Percentiles rank a stretch among this genome's conserved stretches.
These are phyloP conservation scores for Pleodorina starrii DNA, from an alignment of 139 green algal genomes.

Conservation along the genomic window DNA sequence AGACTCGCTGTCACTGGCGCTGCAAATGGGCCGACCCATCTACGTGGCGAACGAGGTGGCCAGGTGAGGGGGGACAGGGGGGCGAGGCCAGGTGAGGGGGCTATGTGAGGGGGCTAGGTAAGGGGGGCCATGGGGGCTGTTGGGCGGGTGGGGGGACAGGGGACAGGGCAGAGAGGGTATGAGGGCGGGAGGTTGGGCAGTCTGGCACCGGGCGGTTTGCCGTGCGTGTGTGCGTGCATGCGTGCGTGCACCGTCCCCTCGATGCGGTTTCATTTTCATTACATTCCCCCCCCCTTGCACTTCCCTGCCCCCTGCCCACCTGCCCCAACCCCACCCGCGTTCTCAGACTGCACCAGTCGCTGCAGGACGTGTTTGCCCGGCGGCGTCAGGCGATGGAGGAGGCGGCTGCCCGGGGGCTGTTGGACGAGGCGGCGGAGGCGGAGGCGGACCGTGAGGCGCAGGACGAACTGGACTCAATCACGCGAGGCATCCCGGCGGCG, in stretches of 20 bases:
- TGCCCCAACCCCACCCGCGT: too few relatives aligned
- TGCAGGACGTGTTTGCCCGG: constrained; percentile 1
- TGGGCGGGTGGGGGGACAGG: too few relatives aligned
- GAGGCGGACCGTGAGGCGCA: constrained; percentile 23
- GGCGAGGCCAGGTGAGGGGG: background rate
- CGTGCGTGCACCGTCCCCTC: too few relatives aligned
- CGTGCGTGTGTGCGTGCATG: too few relatives aligned
- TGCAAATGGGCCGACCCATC: constrained; percentile 33
- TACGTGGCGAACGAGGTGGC: constrained; percentile 35
- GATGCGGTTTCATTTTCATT: too few relatives aligned
- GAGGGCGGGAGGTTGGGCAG: too few relatives aligned
- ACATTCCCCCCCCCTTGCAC: too few relatives aligned
- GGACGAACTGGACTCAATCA: constrained; percentile 32
- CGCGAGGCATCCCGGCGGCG: background rate
- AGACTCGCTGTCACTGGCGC: constrained; percentile 38
- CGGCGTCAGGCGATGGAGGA: constrained; percentile 20
- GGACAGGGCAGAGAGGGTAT: too few relatives aligned
- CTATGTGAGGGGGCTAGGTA: background rate
- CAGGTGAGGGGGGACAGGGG: background rate
- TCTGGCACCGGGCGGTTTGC: too few relatives aligned
- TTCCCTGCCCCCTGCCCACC: too few relatives aligned
- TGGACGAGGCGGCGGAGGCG: constrained; percentile 48
- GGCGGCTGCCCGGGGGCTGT: background rate
- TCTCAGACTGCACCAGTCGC: constrained; percentile 31
- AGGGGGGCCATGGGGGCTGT: too few relatives aligned